Base-by-base conservation (phyloP, 108 stramenopile genomes). In the Cyclotella baltica region DNA sequence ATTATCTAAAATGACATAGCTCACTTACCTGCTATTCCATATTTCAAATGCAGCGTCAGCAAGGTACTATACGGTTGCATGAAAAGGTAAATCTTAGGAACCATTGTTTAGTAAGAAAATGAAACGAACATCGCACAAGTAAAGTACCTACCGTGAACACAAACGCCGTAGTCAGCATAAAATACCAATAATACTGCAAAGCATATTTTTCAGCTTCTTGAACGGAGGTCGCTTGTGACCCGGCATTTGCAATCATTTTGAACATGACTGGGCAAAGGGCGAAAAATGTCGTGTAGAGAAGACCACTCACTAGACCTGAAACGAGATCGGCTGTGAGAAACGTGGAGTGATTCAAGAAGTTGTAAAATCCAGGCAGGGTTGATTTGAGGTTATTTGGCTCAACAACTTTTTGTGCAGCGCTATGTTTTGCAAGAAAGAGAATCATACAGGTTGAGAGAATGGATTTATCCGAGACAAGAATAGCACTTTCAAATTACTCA, bases 161-260 rank as follows among this genome's bases (percentile, higher is more conserved):
- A 72, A 93, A 94, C 18, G 90, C 92, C 10, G 94, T 89, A 43
- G 92, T 57, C 11, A 93, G 61, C 91, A 92, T 91, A 75, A 96
- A 94, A 74, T 82, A 91, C 95, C 95, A 96, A 63, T 91, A 96
- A 73, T 96, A 96, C 37, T 82, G 51, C 16, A 96, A 73, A 0
- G 93, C 91, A 38, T 74, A 83, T 36, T 83, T 84, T 81, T 92
- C 92, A 46, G 90, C 89, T 63, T 80, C 73, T 43, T 83, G 84
- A 19, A 91, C 82, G 52, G 88, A 90, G 1, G 88, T 88, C 38
- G 95, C 90, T 46, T 87, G 88, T 51, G 86, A 86, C 19, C 93
- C 93, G 70, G 91, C 90, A 67, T 96, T 96, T 2, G 95, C 88
- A 70, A 96, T 94, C 6, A 80, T 70, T 85, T 94, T 96, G 82